Evolutionary conservation across 31 red algal species (phyloP).

Genomic region (Bonnemaisonia californica): DNA sequence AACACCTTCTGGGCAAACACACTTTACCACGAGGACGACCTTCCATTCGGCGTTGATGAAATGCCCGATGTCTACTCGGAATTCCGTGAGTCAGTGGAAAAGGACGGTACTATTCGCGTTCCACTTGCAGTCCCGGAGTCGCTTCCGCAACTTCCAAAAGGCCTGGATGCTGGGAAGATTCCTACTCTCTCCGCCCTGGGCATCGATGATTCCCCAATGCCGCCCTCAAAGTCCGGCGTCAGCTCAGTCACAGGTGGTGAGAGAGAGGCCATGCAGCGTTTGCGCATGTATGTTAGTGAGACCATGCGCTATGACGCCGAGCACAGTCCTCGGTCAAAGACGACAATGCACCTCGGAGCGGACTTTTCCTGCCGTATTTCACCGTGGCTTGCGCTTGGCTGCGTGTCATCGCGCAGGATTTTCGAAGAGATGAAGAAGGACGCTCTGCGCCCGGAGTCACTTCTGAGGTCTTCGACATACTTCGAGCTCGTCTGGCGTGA

Average conservation of each 20-base stretch:
- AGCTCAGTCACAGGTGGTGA: constrained; percentile 86
- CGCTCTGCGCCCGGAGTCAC: constrained; percentile 12
- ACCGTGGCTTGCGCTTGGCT: constrained; percentile 98
- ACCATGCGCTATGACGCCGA: constrained; percentile 36
- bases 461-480: constrained; percentile 74
- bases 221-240: constrained; percentile 27
- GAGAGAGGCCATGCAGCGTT: constrained; percentile 71
- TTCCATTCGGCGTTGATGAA: constrained; percentile 87
- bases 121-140: constrained; percentile 68
- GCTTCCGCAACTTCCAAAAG: constrained; percentile 44
- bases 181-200: constrained; percentile 84
- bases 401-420: constrained; percentile 90
- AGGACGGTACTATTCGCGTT: constrained; percentile 70
- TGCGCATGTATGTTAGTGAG: constrained; percentile 81
- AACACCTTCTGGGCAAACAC: constrained; percentile 88
- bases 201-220: constrained; percentile 27
- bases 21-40: constrained; percentile 90
- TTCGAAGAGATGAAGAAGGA: constrained; percentile 83
- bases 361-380: constrained; percentile 97
- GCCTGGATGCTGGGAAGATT: constrained; percentile 76
- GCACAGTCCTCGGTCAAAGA: constrained; percentile 15
- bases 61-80: constrained; percentile 97
- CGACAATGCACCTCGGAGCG: constrained; percentile 76
- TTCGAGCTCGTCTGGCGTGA: constrained; percentile 98
- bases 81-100: constrained; percentile 86